These are phyloP conservation scores for Rhododendron vialii DNA, from an alignment of 148 eudicot genomes.

Conservation along the genomic window DNA sequence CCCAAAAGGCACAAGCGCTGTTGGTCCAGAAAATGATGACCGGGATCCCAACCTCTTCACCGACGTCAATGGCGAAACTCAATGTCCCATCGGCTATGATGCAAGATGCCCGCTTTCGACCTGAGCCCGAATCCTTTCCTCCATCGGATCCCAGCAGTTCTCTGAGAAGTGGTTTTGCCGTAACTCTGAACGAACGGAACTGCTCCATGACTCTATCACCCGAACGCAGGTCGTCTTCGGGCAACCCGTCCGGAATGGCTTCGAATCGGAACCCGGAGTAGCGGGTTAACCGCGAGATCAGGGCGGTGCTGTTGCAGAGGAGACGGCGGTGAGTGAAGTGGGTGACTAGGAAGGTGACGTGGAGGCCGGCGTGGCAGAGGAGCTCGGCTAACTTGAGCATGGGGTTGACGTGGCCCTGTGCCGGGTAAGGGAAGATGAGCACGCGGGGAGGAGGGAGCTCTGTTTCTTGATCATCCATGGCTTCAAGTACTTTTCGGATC, in stretches of 20 bases:
- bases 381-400: conserved; percentile 15
- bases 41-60: conserved; percentile 20
- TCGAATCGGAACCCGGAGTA: conserved; percentile 18
- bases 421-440: conserved; percentile 45
- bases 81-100: conserved; percentile 32
- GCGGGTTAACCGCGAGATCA: conserved; percentile 6
- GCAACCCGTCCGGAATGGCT: conserved; percentile 29
- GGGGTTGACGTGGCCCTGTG: conserved; percentile 49
- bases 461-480: background rate
- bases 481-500: background rate
- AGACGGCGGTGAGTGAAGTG: conserved; percentile 21
- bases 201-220: background rate
- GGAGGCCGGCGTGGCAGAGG: conserved; percentile 26
- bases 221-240: conserved; percentile 23
- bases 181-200: background rate
- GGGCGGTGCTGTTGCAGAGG: conserved; percentile 8
- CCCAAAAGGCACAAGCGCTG: conserved; percentile 26
- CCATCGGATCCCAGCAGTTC: conserved; percentile 22
- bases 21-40: conserved; percentile 17
- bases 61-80: conserved; percentile 24
- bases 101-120: conserved; percentile 15
- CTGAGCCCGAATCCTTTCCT: background rate
- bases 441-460: conserved; percentile 16
- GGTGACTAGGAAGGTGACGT: conserved; percentile 23
- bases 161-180: conserved; percentile 13